Evolutionary conservation across 2,329 filamentous ascomycete species (phyloP), one percentile per base, ranked within the genome.

Genomic region (Pseudocercospora fuligena): DNA sequence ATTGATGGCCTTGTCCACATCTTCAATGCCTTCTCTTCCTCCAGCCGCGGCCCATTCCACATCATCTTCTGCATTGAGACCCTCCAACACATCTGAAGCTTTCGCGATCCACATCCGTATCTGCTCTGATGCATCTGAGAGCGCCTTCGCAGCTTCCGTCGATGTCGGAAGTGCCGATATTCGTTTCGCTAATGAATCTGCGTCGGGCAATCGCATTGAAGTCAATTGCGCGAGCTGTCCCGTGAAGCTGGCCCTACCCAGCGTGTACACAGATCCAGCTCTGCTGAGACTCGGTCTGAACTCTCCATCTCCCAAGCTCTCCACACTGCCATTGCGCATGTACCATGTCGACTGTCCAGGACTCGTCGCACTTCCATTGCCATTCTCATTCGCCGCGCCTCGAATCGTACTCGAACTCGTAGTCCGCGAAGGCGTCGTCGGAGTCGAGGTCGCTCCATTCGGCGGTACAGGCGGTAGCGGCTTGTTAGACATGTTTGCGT

Each of bases 11-110:
- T 82, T 83, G 69, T 90, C 87, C 2, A 89, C 87, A 63, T 88
- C 87, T 60, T 89, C 89, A 40, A 94, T 83, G 1, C 92, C 92
- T 78, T 94, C 92, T 68, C 91, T 85, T 1, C 95, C 95, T 61
- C 93, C 95, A 1, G 94, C 94, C 1, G 95, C 87, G 8, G 88
- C 94, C 95, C 95, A 99, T 79, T 98, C 94, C 16, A 98, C 93
- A 76, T 99, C 95, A 78, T 98, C 95, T 69, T 98, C 94, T 61
- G 94, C 93, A 78, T 98, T 93, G 49, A 99, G 83, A 5, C 94
- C 94, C 63, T 88, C 87, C 61, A 99, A 89, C 33, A 98, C 94
- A 74, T 97, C 93, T 0, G 90, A 90, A 0, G 94, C 94, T 78
- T 97, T 97, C 70, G 87, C 87, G 76, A 97, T 97, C 95, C 95